Percentiles rank a stretch among this genome's conserved stretches.
phyloP scores from a whole-genome alignment of 2,329 filamentous ascomycete species.

The Claviceps arundinis region DNA sequence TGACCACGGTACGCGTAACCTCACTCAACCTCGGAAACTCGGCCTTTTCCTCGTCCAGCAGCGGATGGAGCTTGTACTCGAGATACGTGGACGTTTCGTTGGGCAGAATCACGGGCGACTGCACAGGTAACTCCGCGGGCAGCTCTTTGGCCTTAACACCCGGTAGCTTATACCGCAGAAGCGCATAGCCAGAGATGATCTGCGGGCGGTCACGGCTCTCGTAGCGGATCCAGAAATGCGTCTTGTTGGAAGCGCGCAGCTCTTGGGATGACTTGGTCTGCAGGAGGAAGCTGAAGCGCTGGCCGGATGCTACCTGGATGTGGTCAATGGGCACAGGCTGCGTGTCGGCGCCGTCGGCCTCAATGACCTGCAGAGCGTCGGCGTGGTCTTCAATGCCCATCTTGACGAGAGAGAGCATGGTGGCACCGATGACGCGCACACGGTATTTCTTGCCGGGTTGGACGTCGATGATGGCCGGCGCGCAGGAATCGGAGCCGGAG shows the following conservation, averaged over 20 bases:
- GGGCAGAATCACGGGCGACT: constrained; percentile 19
- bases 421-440: constrained; percentile 44
- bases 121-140: constrained; percentile 2
- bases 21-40: constrained; percentile 28
- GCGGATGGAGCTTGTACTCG: constrained; percentile 30
- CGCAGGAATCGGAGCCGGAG: not conserved
- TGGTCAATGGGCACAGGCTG: not conserved
- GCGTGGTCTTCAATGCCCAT: constrained; percentile 14
- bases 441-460: constrained; percentile 47
- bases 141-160: not conserved
- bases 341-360: constrained; percentile 2
- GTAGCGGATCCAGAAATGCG: constrained; percentile 32
- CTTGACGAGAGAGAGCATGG: constrained; percentile 39
- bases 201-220: constrained; percentile 36
- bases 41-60: constrained; percentile 8
- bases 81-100: constrained; percentile 24
- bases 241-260: constrained; percentile 9
- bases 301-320: constrained; percentile 1
- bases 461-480: not conserved
- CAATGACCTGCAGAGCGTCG: not conserved
- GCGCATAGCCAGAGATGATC: constrained; percentile 31
- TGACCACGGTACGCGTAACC: constrained; percentile 35
- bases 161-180: constrained; percentile 28
- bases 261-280: constrained; percentile 5
- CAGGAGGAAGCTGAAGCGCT: constrained; percentile 4